These are phyloP conservation scores for Dysphania ambrosioides DNA, from an alignment of 148 eudicot species.

Conservation along the genomic window DNA sequence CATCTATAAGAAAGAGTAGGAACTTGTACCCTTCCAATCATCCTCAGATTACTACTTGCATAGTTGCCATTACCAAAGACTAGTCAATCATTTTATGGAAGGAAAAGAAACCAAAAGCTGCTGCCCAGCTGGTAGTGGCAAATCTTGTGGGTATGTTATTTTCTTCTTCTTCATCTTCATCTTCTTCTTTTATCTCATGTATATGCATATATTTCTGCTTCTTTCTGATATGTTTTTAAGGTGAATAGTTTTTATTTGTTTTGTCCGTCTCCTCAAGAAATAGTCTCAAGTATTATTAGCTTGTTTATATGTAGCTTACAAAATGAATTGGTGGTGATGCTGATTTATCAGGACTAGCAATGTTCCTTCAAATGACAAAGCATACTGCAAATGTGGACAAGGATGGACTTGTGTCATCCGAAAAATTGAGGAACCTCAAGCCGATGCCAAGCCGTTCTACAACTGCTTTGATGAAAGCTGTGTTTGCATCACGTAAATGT, in stretches of 20 bases:
- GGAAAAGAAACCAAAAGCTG: conserved; percentile 30
- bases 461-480: conserved; percentile 27
- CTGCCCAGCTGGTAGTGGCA: conserved; percentile 22
- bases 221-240: too few species aligned
- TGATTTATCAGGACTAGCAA: not conserved
- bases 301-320: too few species aligned
- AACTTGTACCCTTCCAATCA: not conserved
- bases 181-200: too few species aligned
- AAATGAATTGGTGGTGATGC: not conserved
- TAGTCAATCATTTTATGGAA: conserved; percentile 11
- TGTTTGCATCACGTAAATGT: conserved; percentile 29
- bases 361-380: conserved; percentile 14
- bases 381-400: conserved; percentile 37
- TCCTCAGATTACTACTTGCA: not conserved
- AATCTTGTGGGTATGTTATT: conserved; percentile 34
- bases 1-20: not conserved
- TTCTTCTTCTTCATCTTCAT: not conserved
- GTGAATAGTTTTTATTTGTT: too few species aligned
- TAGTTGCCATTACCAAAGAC: not conserved
- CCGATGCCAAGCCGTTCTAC: conserved; percentile 33
- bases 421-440: conserved; percentile 15
- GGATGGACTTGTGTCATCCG: conserved; percentile 38
- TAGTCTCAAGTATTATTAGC: too few species aligned
- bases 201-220: too few species aligned
- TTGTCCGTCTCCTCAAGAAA: too few species aligned